These are phyloP conservation scores for Anastatica hierochuntica DNA, from an alignment of 345 rosid genomes.

Conservation along the genomic window DNA sequence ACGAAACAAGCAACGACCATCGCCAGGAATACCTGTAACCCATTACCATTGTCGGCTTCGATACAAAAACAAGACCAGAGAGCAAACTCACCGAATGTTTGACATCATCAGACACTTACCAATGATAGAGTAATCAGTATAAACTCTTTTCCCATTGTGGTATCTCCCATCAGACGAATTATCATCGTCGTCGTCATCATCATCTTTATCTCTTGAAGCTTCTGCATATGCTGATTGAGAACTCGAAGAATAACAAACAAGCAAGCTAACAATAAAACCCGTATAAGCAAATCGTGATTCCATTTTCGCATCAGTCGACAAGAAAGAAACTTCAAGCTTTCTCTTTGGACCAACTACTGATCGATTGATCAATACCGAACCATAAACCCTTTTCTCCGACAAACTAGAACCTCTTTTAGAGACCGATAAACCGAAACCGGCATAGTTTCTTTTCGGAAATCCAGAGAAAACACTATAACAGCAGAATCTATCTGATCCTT, in stretches of 20 bases:
- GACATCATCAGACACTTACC: constrained; percentile 32
- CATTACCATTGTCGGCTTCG: neutral
- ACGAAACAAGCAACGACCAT: constrained; percentile 94
- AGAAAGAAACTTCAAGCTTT: constrained; percentile 40
- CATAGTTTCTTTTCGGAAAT: constrained; percentile 21
- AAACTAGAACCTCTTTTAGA: constrained; percentile 34
- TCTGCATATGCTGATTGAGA: constrained; percentile 54
- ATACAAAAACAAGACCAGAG: neutral
- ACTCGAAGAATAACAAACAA: constrained; percentile 62
- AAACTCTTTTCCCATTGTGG: constrained; percentile 71
- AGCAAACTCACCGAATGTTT: no score
- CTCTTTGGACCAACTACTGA: constrained; percentile 29
- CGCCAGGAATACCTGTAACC: constrained; percentile 82
- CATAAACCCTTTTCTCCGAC: constrained; percentile 19
- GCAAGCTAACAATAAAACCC: constrained; percentile 48
- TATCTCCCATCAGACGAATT: no score
- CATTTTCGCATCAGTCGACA: constrained; percentile 28
- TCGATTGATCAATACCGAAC: constrained; percentile 30
- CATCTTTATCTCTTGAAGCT: constrained; percentile 29
- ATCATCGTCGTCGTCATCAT: constrained; percentile 10
- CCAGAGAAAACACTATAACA: constrained; percentile 27
- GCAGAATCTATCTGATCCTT: constrained; percentile 33
- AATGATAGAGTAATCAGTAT: constrained; percentile 64
- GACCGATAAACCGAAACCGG: constrained; percentile 32
- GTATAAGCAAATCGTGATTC: constrained; percentile 39